phyloP scores from a whole-genome alignment of 495 filamentous ascomycete species.

The Bombardia bombarda region DNA sequence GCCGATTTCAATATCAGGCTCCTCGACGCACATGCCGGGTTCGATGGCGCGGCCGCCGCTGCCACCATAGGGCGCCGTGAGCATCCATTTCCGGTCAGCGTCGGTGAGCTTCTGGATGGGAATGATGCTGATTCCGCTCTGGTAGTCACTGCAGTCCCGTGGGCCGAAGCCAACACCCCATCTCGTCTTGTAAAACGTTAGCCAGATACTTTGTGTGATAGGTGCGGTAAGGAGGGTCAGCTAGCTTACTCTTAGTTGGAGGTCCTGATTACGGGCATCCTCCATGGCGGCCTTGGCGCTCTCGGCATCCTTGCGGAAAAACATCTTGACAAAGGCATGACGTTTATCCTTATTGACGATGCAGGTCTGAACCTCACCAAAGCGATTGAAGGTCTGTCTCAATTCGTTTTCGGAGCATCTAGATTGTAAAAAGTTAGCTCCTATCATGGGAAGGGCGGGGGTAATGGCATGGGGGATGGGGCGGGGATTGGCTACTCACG shows the following conservation, averaged over 20 bases:
- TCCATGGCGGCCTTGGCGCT: slow-evolving; percentile 88
- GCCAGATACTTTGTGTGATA: slow-evolving; percentile 1
- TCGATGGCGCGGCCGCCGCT: slow-evolving; percentile 78
- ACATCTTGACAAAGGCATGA: slow-evolving; percentile 98
- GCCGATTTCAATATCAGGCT: slow-evolving; percentile 97
- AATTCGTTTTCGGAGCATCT: slow-evolving; percentile 76
- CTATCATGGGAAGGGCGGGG: slow-evolving; percentile 10
- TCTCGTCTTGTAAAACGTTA: slow-evolving; percentile 54
- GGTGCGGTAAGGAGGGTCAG: slow-evolving; percentile 6
- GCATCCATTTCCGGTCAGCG: slow-evolving; percentile 94
- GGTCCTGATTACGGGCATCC: slow-evolving; percentile 57
- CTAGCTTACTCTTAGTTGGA: slow-evolving; percentile 68
- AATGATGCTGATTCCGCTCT: slow-evolving; percentile 85
- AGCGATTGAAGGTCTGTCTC: slow-evolving; percentile 65
- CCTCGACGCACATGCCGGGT: slow-evolving; percentile 81
- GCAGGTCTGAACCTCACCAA: slow-evolving; percentile 86
- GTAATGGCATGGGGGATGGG: not conserved
- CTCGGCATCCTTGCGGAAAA: slow-evolving; percentile 76
- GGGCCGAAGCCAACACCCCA: slow-evolving; percentile 98
- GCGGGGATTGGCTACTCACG: slow-evolving; percentile 46
- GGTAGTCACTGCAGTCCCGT: slow-evolving; percentile 94
- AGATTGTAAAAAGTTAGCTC: slow-evolving; percentile 1
- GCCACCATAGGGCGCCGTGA: slow-evolving; percentile 87
- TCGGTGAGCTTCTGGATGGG: slow-evolving; percentile 88
- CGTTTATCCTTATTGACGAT: slow-evolving; percentile 97